Base-by-base conservation (phyloP, 352 stramenopile species). In the Phytopythium sindhum region DNA sequence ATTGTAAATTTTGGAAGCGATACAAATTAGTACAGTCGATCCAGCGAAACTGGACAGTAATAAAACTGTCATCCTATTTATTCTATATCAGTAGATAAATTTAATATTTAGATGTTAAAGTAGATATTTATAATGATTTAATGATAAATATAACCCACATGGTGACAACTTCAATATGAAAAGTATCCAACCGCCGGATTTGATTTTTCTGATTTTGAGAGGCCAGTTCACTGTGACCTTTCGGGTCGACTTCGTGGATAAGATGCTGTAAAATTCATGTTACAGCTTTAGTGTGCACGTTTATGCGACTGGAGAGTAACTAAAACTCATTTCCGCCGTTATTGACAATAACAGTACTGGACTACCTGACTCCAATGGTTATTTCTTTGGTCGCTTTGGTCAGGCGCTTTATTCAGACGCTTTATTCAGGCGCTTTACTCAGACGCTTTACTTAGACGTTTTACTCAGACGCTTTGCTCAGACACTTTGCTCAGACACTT, bases 201-300 rank as follows among this genome's bases (percentile, higher is more conserved):
- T 33, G n/a, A 52, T 52, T 52, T 29, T 52, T 52, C 45, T 52
- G 35, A 21, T 42, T 57, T 37, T 31, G 8, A 28, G n/a, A n/a
- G 47, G 47, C 48, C 51, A 39, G 52, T 58, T 29, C 52, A 4
- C 1, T n/a, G n/a, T 23, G 31, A 37, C 53, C 10, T 57, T 57
- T 57, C n/a, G 31, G n/a, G 12, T 8, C 23, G n/a, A 19, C 31
- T 53, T 28, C 11, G 50, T 15, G 54, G 31, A 58, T 26, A 42
- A 47, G 52, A 58, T 28, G 8, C 31, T 2, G 2, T 28, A 57
- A 28, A 44, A 19, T 3, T 53, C 48, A 17, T n/a, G n/a, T n/a
- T n/a, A n/a, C n/a, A n/a, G 31, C 15, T 24, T 33, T 47, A 11
- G 19, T 21, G 29, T 59, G 53, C 52, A 7, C 8, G 7, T 44